Base-by-base conservation (phyloP, 371 early-diverging fungal species). In the Coemansia sp. region DNA sequence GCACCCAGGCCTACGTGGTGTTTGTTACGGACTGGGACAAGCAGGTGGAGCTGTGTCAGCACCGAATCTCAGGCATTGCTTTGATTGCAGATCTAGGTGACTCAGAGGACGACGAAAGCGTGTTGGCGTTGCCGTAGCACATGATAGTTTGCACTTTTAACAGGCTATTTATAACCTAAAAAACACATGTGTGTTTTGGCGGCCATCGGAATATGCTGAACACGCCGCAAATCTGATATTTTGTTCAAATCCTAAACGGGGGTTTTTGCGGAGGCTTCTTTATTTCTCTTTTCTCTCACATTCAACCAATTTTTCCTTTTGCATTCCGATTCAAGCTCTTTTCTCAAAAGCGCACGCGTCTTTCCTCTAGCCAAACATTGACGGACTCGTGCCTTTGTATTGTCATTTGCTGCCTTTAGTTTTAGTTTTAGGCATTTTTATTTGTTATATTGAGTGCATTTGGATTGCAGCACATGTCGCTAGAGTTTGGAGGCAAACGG, bases 21-120 rank as follows among this genome's bases (percentile, higher is more conserved):
- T 26, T 51, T 10, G 40, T 63, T 5, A 77, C 77, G 0, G 26
- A 77, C 66, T 77, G 77, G 77, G 24, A 26, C 31, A 47, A 54
- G n/a, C 66, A 77, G 69, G 39, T 65, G 18, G 76, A 74, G 66
- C 63, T 63, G 21, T 77, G 77, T 66, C 68, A 61, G 48, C 42
- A 42, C 13, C 65, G 69, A 16, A 61, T 66, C 61, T 50, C 50
- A 21, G n/a, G 42, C 47, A 31, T 31, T n/a, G 27, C 24, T 3
- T n/a, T 45, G 48, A 29, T 27, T 27, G 54, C 29, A 16, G 26
- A n/a, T 27, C 5, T 14, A 54, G 14, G 21, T 6, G 50, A 21
- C 10, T 50, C 50, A 3, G 50, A 50, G 21, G 50, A 50, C 3
- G 50, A 50, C 18, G 50, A 50, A 18, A 21, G 50, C 21, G 21